Conservation (phyloP, 306 rosid species). For the Trichosanthes truncata region DNA sequence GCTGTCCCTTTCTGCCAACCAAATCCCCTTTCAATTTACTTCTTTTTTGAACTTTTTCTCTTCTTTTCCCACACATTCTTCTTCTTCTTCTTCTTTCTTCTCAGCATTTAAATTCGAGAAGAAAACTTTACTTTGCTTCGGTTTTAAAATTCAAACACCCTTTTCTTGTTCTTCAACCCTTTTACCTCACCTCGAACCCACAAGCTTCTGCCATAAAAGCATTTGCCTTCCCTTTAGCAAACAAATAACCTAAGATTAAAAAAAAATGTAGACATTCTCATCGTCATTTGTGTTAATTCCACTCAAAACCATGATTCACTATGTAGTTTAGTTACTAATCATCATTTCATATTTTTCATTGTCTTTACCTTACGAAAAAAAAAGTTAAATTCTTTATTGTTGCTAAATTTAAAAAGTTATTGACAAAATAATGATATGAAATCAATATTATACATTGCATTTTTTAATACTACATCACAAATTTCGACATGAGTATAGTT, state of each 20-base stretch:
- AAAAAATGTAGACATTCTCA: neutral
- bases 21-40: slow-evolving; percentile 1
- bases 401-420: no score
- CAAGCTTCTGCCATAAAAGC: neutral
- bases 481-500: no score
- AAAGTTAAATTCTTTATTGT: no score
- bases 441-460: no score
- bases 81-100: neutral
- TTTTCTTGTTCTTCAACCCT: neutral
- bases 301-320: neutral
- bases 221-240: neutral
- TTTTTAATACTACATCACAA: no score
- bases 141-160: neutral
- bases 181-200: neutral
- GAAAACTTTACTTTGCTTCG: neutral
- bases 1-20: neutral
- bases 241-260: neutral
- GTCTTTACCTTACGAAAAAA: no score
- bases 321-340: neutral
- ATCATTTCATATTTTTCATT: neutral
- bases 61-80: neutral
- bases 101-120: neutral
- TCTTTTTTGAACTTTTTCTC: neutral
- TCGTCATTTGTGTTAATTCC: neutral
- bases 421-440: no score